Evolutionary conservation across 805 yeast genomes (phyloP), one percentile per base, ranked within the genome.

Genomic region (Metschnikowia colocasiae): DNA sequence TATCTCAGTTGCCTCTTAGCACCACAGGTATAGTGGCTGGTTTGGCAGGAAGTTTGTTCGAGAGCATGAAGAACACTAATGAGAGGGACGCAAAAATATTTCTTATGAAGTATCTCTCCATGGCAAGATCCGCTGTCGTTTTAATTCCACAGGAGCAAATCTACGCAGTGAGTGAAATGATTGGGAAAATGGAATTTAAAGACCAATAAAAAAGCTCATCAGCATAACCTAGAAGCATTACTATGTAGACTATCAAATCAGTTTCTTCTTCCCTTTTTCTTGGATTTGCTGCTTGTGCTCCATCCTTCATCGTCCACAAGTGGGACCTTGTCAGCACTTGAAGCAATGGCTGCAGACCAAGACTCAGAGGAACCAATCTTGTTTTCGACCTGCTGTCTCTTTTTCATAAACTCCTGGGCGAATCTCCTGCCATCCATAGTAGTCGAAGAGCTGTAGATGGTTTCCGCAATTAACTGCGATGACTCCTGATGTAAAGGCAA

Each of bases 361-460:
- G 82, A 74, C 54, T 79, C 73, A 27, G 66, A 70, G 23, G 68
- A 61, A 9, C 69, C 71, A 47, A 67, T 48, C 49, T 64, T 70
- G 53, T 79, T 76, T 58, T 90, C 97, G 47, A 88, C 91, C 42
- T 72, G 76, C 50, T 76, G 77, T 60, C 94, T 83, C 61, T 86
- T 82, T 67, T 83, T 85, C 61, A 85, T 74, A 63, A 94, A 94
- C 61, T 94, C 99, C 47, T 78, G 79, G 0, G 99, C 96, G 72
- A 91, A 92, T 55, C 96, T 77, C 62, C 96, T 82, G 20, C 98
- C 98, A 64, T 94, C 97, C 86, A 92, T 83, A 1, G 91, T 85
- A 2, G 91, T 79, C 34, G 95, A 85, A 50, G 89, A 86, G 22
- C 94, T 82, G 69, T 89, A 90, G 49, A 92, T 82, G 10, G 97